Conservation (phyloP, 371 early-diverging fungal genomes). For the Mortierella sp. region DNA sequence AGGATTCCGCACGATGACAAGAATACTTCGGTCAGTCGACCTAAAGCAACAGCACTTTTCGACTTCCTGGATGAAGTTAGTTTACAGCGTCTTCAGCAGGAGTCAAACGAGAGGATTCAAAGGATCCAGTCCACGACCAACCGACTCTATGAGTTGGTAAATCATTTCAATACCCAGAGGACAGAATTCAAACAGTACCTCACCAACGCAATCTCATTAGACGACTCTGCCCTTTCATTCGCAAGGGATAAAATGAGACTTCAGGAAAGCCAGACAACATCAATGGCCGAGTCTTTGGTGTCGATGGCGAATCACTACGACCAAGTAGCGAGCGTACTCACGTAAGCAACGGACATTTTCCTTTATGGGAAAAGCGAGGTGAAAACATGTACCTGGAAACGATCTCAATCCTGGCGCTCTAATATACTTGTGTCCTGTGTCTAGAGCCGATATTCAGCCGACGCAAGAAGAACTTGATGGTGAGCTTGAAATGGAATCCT, state of each 20-base stretch:
- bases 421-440: not conserved
- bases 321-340: constrained; percentile 54
- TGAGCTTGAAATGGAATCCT: not conserved
- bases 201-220: constrained; percentile 41
- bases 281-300: constrained; percentile 56
- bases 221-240: constrained; percentile 54
- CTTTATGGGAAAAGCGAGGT: too few species aligned
- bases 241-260: constrained; percentile 49
- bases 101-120: constrained; percentile 26
- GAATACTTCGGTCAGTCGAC: not conserved
- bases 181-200: constrained; percentile 37
- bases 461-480: constrained; percentile 38
- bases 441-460: constrained; percentile 40
- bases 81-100: constrained; percentile 24
- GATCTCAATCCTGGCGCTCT: too few species aligned
- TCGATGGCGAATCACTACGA: constrained; percentile 57
- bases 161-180: constrained; percentile 17
- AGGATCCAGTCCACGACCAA: constrained; percentile 18
- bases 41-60: constrained; percentile 19
- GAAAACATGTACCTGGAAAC: too few species aligned
- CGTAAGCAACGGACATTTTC: too few species aligned
- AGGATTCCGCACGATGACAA: constrained; percentile 6
- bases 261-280: constrained; percentile 52
- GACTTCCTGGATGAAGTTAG: constrained; percentile 50
- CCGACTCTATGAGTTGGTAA: constrained; percentile 25